Percentiles rank a stretch among this genome's conserved stretches.
These are phyloP conservation scores for Salvia splendens DNA, from an alignment of 257 asterid genomes.

Conservation along the genomic window DNA sequence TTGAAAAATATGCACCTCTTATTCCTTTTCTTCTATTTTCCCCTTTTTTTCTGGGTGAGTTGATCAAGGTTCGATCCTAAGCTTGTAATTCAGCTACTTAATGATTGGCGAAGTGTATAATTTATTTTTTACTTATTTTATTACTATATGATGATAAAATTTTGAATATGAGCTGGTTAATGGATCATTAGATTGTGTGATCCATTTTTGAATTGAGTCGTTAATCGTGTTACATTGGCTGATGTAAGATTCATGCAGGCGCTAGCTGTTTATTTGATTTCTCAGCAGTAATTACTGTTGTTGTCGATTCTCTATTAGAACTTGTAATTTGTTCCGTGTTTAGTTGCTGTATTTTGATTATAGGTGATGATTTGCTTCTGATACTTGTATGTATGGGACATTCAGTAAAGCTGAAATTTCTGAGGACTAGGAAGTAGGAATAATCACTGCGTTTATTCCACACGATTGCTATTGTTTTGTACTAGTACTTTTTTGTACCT, in stretches of 20 bases:
- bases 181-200: background rate
- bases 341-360: background rate
- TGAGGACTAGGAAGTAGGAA: background rate
- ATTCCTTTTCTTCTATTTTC: too few relatives aligned
- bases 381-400: background rate
- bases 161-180: background rate
- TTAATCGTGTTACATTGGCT: background rate
- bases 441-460: background rate
- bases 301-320: background rate
- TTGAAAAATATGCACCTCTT: background rate
- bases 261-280: slow-evolving; percentile 11
- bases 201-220: slow-evolving; percentile 1
- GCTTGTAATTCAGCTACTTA: background rate
- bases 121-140: background rate
- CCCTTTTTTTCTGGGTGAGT: background rate
- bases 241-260: slow-evolving; percentile 18
- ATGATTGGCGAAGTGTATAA: background rate
- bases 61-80: background rate
- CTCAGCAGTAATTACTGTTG: background rate
- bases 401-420: background rate
- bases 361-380: background rate
- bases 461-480: too few relatives aligned
- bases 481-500: background rate
- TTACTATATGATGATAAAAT: background rate
- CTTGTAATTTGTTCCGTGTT: too few relatives aligned